These are phyloP conservation scores for Beta corolliflora DNA, from an alignment of 179 eudicot species.

Conservation along the genomic window DNA sequence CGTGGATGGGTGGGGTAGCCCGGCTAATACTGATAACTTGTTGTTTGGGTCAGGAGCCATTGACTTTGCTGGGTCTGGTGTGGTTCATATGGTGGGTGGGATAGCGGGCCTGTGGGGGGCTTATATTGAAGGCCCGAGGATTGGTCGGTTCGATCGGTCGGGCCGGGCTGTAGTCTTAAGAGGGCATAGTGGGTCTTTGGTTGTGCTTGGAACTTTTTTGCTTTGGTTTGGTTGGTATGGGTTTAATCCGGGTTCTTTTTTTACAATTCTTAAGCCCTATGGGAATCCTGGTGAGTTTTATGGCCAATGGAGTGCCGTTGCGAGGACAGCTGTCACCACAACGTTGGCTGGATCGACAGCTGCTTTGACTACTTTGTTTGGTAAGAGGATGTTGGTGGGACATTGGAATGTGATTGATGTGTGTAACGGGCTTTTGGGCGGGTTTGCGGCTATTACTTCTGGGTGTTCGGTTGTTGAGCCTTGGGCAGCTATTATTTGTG, in stretches of 20 bases:
- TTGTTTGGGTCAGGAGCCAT: slow-evolving; percentile 40
- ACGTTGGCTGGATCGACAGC: slow-evolving; percentile 45
- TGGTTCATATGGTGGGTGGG: slow-evolving; percentile 48
- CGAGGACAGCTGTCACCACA: slow-evolving; percentile 48
- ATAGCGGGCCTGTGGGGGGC: slow-evolving; percentile 45
- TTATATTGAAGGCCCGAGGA: slow-evolving; percentile 38
- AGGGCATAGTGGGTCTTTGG: slow-evolving; percentile 40
- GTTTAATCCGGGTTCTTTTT: slow-evolving; percentile 44
- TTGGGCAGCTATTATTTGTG: slow-evolving; percentile 45
- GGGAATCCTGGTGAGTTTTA: slow-evolving; percentile 30
- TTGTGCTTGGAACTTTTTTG: slow-evolving; percentile 41
- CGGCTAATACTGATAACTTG: slow-evolving; percentile 15
- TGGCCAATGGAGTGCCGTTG: slow-evolving; percentile 45
- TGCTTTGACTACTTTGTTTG: slow-evolving; percentile 37
- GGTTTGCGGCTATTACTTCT: slow-evolving; percentile 42
- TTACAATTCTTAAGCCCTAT: slow-evolving; percentile 30
- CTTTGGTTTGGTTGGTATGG: slow-evolving; percentile 54
- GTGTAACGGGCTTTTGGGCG: slow-evolving; percentile 43
- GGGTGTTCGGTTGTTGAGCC: slow-evolving; percentile 51
- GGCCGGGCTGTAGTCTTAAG: slow-evolving; percentile 33
- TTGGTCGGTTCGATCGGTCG: slow-evolving; percentile 36
- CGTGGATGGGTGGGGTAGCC: slow-evolving; percentile 43
- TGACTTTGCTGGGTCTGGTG: slow-evolving; percentile 48
- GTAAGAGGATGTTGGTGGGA: slow-evolving; percentile 35
- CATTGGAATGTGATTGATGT: slow-evolving; percentile 47